Evolutionary conservation across 257 asterid genomes (phyloP).

Genomic region (Solanum chiquidenum): DNA sequence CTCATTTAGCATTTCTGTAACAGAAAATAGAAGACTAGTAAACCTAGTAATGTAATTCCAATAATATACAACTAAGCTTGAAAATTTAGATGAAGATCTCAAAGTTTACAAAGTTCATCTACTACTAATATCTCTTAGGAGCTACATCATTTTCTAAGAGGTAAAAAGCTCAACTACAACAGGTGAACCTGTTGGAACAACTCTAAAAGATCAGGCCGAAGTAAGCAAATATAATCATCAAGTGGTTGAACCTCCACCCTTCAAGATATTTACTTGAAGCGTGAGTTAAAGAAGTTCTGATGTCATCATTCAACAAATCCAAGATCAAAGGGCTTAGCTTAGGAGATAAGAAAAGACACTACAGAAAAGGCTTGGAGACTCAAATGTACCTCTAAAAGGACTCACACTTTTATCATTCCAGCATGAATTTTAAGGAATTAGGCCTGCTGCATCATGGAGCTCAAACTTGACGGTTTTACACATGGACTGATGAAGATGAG

Average conservation of each 20-base stretch:
- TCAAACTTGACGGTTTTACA: background rate
- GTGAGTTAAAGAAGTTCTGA: too few species aligned
- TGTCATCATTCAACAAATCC: too few species aligned
- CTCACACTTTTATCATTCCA: background rate
- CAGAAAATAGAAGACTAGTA: background rate
- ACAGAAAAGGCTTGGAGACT: background rate
- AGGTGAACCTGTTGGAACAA: background rate
- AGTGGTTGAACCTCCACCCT: too few species aligned
- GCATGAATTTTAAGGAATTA: background rate
- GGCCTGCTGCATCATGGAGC: background rate
- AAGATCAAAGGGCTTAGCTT: too few species aligned
- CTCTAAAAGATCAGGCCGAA: background rate
- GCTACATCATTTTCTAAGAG: background rate
- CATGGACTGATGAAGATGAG: background rate
- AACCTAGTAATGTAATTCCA: background rate
- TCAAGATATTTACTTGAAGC: too few species aligned
- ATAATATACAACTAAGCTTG: background rate
- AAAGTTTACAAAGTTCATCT: background rate
- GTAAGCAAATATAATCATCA: too few species aligned
- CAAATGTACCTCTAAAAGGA: background rate
- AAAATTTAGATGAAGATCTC: background rate
- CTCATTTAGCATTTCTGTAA: background rate
- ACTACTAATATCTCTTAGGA: background rate
- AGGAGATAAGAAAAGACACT: too few species aligned
- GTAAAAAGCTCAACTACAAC: background rate